phyloP scores from a whole-genome alignment of 2,329 filamentous ascomycete genomes.

The Teratosphaeriaceae sp. region DNA sequence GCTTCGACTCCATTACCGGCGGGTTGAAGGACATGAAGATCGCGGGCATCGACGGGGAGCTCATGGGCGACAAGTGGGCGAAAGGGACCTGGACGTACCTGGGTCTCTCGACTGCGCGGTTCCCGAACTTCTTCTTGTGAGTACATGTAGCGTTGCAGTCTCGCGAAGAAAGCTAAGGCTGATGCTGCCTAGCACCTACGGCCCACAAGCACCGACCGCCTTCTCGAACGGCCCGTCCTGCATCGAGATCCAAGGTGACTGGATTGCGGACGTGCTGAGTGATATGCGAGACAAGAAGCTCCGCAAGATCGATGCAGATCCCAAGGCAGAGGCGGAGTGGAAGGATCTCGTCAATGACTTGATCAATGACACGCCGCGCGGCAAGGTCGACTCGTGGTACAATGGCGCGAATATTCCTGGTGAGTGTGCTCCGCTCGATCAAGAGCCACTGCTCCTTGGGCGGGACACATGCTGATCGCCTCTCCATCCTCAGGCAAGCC shows the following conservation, averaged over 20 bases:
- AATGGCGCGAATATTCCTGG: neutral
- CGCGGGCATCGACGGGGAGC: constrained; percentile 22
- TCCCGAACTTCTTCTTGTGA: constrained; percentile 31
- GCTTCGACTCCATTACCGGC: constrained; percentile 40
- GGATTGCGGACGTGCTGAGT: constrained; percentile 27
- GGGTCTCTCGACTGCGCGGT: constrained; percentile 25
- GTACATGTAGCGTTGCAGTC: neutral
- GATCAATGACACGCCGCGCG: constrained; percentile 4
- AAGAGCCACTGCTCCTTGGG: too few relatives aligned
- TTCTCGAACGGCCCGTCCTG: constrained; percentile 39
- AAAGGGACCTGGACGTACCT: constrained; percentile 34
- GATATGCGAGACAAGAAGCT: constrained; percentile 12
- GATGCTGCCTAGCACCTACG: constrained; percentile 22
- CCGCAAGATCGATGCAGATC: constrained; percentile 5
- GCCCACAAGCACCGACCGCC: constrained; percentile 38
- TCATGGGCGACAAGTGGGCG: constrained; percentile 35
- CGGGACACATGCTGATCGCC: neutral
- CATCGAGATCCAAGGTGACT: constrained; percentile 37
- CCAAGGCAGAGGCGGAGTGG: constrained; percentile 6
- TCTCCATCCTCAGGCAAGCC: constrained; percentile 3
- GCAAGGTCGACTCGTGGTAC: constrained; percentile 4
- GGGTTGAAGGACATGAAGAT: constrained; percentile 36
- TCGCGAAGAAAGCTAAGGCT: too few relatives aligned
- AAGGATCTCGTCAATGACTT: constrained; percentile 5
- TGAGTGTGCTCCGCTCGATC: too few relatives aligned